Evolutionary conservation across 371 early-diverging fungal species (phyloP).

Genomic region (Lichtheimia hyalospora): DNA sequence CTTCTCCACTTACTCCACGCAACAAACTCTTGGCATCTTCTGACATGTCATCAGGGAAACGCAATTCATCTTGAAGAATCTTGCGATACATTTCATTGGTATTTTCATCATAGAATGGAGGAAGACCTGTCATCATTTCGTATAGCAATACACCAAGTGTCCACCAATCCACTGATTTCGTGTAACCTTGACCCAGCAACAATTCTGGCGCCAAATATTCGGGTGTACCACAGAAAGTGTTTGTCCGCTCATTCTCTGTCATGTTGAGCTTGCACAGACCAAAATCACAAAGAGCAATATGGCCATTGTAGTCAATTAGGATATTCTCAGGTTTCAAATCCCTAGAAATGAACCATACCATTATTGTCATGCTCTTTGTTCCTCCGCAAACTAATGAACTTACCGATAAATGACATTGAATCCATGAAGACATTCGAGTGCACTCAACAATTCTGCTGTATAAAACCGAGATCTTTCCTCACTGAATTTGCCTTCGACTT

Average conservation of each 20-base stretch:
- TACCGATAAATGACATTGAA: slow-evolving; percentile 86
- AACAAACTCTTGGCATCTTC: slow-evolving; percentile 74
- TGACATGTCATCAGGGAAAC: slow-evolving; percentile 84
- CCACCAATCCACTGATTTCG: slow-evolving; percentile 98
- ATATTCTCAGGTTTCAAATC: slow-evolving; percentile 98
- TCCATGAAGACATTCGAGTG: slow-evolving; percentile 86
- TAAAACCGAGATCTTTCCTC: slow-evolving; percentile 71
- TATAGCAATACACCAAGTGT: slow-evolving; percentile 93
- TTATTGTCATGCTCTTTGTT: background rate
- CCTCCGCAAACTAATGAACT: slow-evolving; percentile 1
- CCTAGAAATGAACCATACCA: slow-evolving; percentile 26
- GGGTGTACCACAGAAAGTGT: slow-evolving; percentile 99
- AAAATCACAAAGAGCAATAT: slow-evolving; percentile 97
- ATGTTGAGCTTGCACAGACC: slow-evolving; percentile 96
- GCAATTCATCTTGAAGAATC: slow-evolving; percentile 82
- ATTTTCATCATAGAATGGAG: slow-evolving; percentile 96
- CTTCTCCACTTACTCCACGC: slow-evolving; percentile 56
- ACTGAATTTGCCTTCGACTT: slow-evolving; percentile 72
- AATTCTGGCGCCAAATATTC: slow-evolving; percentile 99
- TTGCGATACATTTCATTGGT: slow-evolving; percentile 95
- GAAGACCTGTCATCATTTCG: slow-evolving; percentile 94
- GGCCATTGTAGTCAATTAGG: slow-evolving; percentile 92
- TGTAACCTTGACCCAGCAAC: slow-evolving; percentile 90
- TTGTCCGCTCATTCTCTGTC: slow-evolving; percentile 90
- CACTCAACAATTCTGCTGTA: slow-evolving; percentile 75